phyloP scores from a whole-genome alignment of 768 basidiomycete genomes.

The Sporobolomyces roseus region DNA sequence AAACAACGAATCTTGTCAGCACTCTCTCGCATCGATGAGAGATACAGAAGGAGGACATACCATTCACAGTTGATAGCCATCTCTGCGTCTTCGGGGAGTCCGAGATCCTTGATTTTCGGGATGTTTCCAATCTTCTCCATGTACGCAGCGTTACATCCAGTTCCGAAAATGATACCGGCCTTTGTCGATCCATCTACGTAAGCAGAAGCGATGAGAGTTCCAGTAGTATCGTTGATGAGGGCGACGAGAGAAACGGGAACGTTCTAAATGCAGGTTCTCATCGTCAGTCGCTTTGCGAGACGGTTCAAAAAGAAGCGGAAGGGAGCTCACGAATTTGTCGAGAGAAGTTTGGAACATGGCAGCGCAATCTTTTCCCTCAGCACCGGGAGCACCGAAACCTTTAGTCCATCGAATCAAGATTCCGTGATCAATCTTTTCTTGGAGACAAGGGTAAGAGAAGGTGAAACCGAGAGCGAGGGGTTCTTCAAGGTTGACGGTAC shows the following conservation, averaged over 20 bases:
- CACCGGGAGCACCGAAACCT: conserved; percentile 86
- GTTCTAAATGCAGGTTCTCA: conserved; percentile 53
- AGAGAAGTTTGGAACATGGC: conserved; percentile 85
- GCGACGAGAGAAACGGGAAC: conserved; percentile 80
- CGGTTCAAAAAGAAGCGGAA: background rate
- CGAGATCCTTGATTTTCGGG: conserved; percentile 70
- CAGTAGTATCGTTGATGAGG: conserved; percentile 96
- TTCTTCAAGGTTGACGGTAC: conserved; percentile 51
- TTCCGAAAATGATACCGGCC: conserved; percentile 95
- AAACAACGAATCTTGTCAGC: too few species aligned
- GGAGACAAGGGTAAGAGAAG: conserved; percentile 97
- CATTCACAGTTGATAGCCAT: conserved; percentile 99
- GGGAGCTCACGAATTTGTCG: conserved; percentile 61
- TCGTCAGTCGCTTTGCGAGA: background rate
- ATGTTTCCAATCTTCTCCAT: conserved; percentile 86
- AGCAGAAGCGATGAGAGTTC: conserved; percentile 91
- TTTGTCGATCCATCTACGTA: conserved; percentile 87
- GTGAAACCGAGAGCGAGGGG: conserved; percentile 85
- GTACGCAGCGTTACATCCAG: conserved; percentile 89
- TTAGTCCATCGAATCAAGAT: conserved; percentile 98
- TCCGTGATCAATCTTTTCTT: conserved; percentile 88
- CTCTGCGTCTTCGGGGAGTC: conserved; percentile 46
- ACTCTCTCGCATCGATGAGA: too few species aligned
- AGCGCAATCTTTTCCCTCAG: conserved; percentile 87
- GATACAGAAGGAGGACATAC: conserved; percentile 43